Percentiles rank a stretch among this genome's conserved stretches.
phyloP scores from a whole-genome alignment of 2,329 filamentous ascomycete genomes.

The Aspergillus caelatus region DNA sequence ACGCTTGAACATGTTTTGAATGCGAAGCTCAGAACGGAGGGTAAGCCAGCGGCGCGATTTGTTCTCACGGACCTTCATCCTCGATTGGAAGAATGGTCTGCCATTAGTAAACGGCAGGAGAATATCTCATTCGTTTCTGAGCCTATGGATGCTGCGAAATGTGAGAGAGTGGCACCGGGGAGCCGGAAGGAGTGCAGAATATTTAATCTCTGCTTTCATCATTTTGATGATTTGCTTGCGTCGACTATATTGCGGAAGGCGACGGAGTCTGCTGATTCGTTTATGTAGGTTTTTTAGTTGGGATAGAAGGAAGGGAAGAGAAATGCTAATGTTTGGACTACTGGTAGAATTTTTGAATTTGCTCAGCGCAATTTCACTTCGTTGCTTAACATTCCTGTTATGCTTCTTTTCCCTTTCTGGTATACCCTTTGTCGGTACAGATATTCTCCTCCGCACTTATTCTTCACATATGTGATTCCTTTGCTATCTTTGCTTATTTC shows the following conservation, averaged over 20 bases:
- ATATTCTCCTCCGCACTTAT: slow-evolving; percentile 57
- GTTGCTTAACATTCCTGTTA: slow-evolving; percentile 28
- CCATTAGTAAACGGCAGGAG: slow-evolving; percentile 54
- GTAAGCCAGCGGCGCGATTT: slow-evolving; percentile 53
- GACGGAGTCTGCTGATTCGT: slow-evolving; percentile 27
- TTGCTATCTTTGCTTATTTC: slow-evolving; percentile 68
- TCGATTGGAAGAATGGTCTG: slow-evolving; percentile 63
- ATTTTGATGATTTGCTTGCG: slow-evolving; percentile 69
- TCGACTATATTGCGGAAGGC: slow-evolving; percentile 61
- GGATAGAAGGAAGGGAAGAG: too few species aligned
- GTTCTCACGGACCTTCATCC: slow-evolving; percentile 69
- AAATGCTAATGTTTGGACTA: too few species aligned
- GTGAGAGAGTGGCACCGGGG: slow-evolving; percentile 42
- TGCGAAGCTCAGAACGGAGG: slow-evolving; percentile 27
- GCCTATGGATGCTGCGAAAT: slow-evolving; percentile 64
- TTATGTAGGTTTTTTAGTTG: slow-evolving; percentile 21
- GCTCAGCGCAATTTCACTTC: slow-evolving; percentile 18
- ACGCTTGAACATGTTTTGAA: slow-evolving; percentile 65
- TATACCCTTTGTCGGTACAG: slow-evolving; percentile 35
- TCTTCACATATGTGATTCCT: slow-evolving; percentile 69
- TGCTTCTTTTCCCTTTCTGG: slow-evolving; percentile 34
- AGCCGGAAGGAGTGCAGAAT: slow-evolving; percentile 65
- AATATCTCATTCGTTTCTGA: slow-evolving; percentile 63
- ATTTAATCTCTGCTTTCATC: slow-evolving; percentile 76
- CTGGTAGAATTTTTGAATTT: slow-evolving; percentile 20